Conservation (phyloP, 148 eudicot species). For the Dianthus caryophyllus region DNA sequence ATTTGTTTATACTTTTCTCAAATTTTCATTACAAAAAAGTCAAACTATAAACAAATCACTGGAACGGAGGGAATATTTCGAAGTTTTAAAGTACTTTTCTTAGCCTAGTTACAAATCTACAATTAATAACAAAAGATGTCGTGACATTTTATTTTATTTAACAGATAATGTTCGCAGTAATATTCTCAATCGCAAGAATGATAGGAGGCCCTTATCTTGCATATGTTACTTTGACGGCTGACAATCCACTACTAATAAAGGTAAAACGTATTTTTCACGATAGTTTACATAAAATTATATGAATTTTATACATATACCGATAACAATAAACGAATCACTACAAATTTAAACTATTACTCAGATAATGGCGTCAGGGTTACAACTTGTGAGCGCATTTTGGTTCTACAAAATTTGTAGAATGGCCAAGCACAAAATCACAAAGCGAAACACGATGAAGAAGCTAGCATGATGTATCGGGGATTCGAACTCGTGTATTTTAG, state of each 20-base stretch:
- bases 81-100: no score
- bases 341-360: conserved; percentile 12
- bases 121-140: no score
- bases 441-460: conserved; percentile 34
- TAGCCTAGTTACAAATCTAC: no score
- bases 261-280: conserved; percentile 28
- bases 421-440: conserved; percentile 59
- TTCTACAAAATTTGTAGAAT: conserved; percentile 79
- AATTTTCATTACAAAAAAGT: no score
- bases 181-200: conserved; percentile 83
- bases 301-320: not conserved
- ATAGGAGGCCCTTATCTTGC: conserved; percentile 63
- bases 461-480: conserved; percentile 6
- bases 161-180: conserved; percentile 67
- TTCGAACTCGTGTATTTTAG: not conserved
- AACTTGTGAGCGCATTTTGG: conserved; percentile 90
- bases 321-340: not conserved
- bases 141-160: not conserved
- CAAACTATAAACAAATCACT: no score
- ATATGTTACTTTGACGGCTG: conserved; percentile 56
- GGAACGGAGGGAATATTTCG: no score
- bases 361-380: conserved; percentile 87
- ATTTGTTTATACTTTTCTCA: no score
- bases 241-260: conserved; percentile 77
- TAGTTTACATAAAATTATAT: not conserved